A percentile compares a stretch with the other conserved stretches of the same genome.
Conservation (phyloP, 129 eudicot species). For the Pulicaria dysenterica region DNA sequence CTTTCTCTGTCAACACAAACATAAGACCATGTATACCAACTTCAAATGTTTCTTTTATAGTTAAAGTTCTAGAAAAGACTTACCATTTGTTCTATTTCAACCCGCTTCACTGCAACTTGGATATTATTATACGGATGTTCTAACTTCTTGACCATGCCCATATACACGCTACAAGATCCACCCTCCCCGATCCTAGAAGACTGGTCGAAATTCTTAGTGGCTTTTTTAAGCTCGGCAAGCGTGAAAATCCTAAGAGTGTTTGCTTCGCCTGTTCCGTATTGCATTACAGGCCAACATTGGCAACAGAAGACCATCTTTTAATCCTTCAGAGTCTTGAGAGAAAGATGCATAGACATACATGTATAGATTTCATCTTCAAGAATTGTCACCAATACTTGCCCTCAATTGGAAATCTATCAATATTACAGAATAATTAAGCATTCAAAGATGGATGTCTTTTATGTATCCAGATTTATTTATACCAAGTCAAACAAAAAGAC, state of each 20-base stretch:
- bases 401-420: no score
- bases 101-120: slow-evolving; percentile 77
- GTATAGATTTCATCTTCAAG: no score
- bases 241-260: slow-evolving; percentile 56
- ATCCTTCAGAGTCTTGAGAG: slow-evolving; percentile 1
- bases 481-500: no score
- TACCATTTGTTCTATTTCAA: slow-evolving; percentile 75
- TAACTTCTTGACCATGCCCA: slow-evolving; percentile 48
- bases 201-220: slow-evolving; percentile 57
- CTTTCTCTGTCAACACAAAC: slow-evolving; percentile 53
- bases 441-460: no score
- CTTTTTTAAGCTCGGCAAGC: slow-evolving; percentile 55
- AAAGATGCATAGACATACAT: neutral
- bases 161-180: slow-evolving; percentile 70
- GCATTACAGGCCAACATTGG: neutral
- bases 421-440: no score
- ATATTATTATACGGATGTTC: slow-evolving; percentile 47
- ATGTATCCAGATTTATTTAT: no score
- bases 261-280: slow-evolving; percentile 1
- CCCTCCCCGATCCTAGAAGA: slow-evolving; percentile 76
- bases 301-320: slow-evolving; percentile 6
- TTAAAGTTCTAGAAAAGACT: slow-evolving; percentile 16
- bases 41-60: slow-evolving; percentile 2
- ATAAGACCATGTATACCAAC: neutral
- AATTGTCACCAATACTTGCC: no score